phyloP scores from a whole-genome alignment of 2,329 filamentous ascomycete genomes.

The Monosporascus sp. region DNA sequence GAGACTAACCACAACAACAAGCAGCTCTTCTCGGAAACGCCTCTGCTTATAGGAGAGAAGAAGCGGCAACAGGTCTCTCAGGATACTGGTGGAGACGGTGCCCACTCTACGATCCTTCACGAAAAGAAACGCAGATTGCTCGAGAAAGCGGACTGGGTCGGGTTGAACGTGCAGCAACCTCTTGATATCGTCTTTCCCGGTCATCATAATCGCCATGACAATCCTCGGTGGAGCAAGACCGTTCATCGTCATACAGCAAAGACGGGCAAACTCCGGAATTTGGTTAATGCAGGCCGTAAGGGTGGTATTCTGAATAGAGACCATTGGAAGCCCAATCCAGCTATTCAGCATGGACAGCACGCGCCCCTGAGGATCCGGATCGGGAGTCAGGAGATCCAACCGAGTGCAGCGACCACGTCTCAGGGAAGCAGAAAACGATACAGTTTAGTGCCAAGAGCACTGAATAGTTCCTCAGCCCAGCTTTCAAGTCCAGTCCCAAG shows the following conservation, averaged over 20 bases:
- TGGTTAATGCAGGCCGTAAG: neutral
- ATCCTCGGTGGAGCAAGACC: conserved; percentile 18
- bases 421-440: conserved; percentile 12
- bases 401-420: conserved; percentile 13
- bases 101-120: conserved; percentile 4
- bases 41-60: conserved; percentile 8
- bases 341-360: neutral
- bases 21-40: neutral
- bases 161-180: conserved; percentile 27
- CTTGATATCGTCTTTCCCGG: conserved; percentile 24
- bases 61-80: conserved; percentile 5
- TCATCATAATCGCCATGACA: conserved; percentile 11
- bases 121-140: conserved; percentile 27
- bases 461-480: conserved; percentile 3
- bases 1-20: conserved; percentile 4
- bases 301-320: neutral
- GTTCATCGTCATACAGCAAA: conserved; percentile 4
- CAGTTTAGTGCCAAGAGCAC: conserved; percentile 6
- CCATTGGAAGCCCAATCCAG: neutral
- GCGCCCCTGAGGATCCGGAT: conserved; percentile 26
- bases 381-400: conserved; percentile 28
- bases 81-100: conserved; percentile 1
- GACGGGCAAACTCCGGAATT: conserved; percentile 4
- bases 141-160: conserved; percentile 29
- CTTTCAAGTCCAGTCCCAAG: conserved; percentile 9